Percentiles rank a stretch among this genome's conserved stretches.
Evolutionary conservation across 2,329 filamentous ascomycete genomes (phyloP).

Genomic region (Magnaporthiopsis poae): DNA sequence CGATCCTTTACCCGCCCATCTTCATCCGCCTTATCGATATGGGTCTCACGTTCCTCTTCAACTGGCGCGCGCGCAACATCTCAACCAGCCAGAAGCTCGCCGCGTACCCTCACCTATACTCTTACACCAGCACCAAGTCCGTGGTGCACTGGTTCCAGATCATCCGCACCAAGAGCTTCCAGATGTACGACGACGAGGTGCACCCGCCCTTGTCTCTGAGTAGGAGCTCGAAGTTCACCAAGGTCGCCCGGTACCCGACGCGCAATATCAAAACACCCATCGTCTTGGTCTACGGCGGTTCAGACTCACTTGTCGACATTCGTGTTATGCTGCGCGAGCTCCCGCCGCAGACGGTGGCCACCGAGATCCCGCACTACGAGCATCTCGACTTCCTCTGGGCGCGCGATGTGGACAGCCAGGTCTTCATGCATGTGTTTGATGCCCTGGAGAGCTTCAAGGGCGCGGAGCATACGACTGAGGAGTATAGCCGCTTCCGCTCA

Average conservation of each 20-base stretch:
- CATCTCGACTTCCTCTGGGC: conserved; percentile 97
- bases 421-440: conserved; percentile 86
- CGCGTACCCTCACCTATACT: conserved; percentile 90
- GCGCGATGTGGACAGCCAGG: conserved; percentile 67
- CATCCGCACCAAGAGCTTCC: conserved; percentile 88
- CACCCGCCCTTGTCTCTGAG: conserved; percentile 56
- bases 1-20: conserved; percentile 85
- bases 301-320: conserved; percentile 89
- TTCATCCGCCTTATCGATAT: conserved; percentile 82
- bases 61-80: conserved; percentile 81
- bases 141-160: conserved; percentile 99
- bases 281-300: conserved; percentile 85
- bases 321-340: conserved; percentile 83
- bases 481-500: conserved; percentile 48
- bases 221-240: conserved; percentile 75
- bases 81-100: conserved; percentile 80
- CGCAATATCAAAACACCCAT: conserved; percentile 95
- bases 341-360: conserved; percentile 73
- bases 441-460: conserved; percentile 65
- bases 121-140: conserved; percentile 90
- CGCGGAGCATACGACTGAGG: conserved; percentile 47
- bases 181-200: conserved; percentile 96
- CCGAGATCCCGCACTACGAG: conserved; percentile 83
- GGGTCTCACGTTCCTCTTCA: conserved; percentile 73
- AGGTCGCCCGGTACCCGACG: conserved; percentile 91